A percentile compares a stretch with the other conserved stretches of the same genome.
These are phyloP conservation scores for Paragyromitra xinjiangensis DNA, from an alignment of 495 filamentous ascomycete species.

Conservation along the genomic window DNA sequence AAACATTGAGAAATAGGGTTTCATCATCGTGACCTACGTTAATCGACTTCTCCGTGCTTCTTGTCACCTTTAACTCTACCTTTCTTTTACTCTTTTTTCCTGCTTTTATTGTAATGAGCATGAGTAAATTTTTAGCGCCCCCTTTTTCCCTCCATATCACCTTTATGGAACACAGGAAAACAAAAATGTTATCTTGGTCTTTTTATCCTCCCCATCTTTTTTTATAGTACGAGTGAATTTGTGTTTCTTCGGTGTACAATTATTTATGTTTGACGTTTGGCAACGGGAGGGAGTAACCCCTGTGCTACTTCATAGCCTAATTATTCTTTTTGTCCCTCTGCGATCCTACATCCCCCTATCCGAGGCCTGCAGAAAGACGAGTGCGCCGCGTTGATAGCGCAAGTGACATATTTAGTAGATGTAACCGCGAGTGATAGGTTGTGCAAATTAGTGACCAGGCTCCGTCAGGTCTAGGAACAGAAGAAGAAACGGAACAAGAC, in stretches of 20 bases:
- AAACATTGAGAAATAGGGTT: background rate
- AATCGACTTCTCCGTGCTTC: background rate
- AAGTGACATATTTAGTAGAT: background rate
- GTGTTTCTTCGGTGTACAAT: background rate
- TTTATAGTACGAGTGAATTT: background rate
- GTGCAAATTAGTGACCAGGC: background rate
- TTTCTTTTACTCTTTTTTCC: background rate
- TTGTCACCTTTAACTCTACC: background rate
- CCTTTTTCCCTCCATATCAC: background rate
- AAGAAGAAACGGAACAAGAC: too few species aligned
- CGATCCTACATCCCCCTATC: background rate
- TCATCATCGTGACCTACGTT: background rate
- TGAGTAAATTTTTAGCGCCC: background rate
- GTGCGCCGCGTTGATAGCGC: background rate
- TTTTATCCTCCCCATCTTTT: background rate
- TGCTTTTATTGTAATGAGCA: conserved; percentile 13
- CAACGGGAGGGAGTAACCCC: background rate
- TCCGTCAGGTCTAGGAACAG: too few species aligned
- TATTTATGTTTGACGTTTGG: background rate
- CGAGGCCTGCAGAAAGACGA: too few species aligned
- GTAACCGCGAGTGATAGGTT: background rate
- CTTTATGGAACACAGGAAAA: background rate
- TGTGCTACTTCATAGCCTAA: background rate
- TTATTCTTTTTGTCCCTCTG: background rate
- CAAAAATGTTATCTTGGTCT: background rate